Conservation (phyloP, 2,329 filamentous ascomycete genomes). For the Pseudogymnoascus sp. region DNA sequence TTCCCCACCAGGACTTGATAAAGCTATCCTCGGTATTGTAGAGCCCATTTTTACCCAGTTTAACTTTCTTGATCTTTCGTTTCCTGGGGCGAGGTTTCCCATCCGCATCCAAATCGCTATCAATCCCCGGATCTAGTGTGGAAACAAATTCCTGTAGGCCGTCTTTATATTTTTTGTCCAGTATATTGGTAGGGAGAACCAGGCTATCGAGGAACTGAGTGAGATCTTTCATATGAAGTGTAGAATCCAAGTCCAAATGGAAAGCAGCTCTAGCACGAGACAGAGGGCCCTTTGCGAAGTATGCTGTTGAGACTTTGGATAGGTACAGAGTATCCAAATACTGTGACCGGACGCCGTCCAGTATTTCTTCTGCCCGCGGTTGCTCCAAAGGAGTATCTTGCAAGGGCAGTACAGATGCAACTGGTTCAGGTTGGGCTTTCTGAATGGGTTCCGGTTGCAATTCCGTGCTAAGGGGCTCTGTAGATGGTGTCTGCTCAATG, state of each 20-base stretch:
- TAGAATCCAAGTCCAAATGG: constrained; percentile 53
- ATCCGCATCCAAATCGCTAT: constrained; percentile 43
- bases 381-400: not conserved
- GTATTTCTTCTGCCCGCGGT: constrained; percentile 17
- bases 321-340: constrained; percentile 56
- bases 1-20: constrained; percentile 64
- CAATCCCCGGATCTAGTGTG: constrained; percentile 47
- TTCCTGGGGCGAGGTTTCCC: constrained; percentile 36
- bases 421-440: not conserved
- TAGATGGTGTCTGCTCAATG: not conserved
- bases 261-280: constrained; percentile 68
- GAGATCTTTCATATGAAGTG: constrained; percentile 55
- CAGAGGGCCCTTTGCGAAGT: constrained; percentile 76
- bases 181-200: constrained; percentile 56
- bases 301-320: constrained; percentile 68
- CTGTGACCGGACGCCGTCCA: constrained; percentile 41
- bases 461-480: not conserved
- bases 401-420: not conserved
- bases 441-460: not conserved
- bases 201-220: constrained; percentile 62
- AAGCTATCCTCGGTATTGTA: constrained; percentile 60
- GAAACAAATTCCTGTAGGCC: constrained; percentile 56
- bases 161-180: constrained; percentile 76
- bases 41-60: constrained; percentile 59
- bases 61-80: constrained; percentile 56